Percentiles rank a stretch among this genome's conserved stretches.
phyloP scores from a whole-genome alignment of 2,329 filamentous ascomycete species.

The Helotiales sp. region DNA sequence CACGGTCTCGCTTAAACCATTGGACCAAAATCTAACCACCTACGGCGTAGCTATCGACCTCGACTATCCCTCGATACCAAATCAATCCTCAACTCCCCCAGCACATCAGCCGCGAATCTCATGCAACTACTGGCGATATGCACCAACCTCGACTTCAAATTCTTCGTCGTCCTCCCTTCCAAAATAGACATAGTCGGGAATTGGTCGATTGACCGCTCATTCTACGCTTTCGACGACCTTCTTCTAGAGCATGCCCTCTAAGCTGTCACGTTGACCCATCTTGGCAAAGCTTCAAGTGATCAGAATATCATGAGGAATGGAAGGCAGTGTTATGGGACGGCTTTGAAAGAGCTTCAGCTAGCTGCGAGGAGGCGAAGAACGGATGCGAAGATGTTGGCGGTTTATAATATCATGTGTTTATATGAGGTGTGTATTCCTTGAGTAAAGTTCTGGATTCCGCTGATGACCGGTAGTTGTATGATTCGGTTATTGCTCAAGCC shows the following conservation, averaged over 20 bases:
- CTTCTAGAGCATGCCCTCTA: not conserved
- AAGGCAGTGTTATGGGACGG: not conserved
- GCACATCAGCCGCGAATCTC: not conserved
- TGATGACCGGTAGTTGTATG: not conserved
- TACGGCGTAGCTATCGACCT: not conserved
- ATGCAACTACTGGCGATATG: not conserved
- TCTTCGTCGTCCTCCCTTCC: not conserved
- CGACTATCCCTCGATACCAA: not conserved
- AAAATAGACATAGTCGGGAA: not conserved
- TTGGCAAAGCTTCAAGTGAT: not conserved
- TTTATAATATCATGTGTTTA: slow-evolving; percentile 1
- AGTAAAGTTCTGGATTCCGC: not conserved
- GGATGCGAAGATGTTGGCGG: not conserved
- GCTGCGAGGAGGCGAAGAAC: not conserved
- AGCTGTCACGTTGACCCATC: not conserved
- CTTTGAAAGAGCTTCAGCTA: not conserved
- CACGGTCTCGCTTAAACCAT: not conserved
- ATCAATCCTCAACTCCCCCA: not conserved
- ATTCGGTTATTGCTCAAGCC: not conserved
- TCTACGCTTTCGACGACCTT: not conserved
- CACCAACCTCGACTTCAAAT: not conserved
- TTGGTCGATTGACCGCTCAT: not conserved
- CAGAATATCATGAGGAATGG: not conserved
- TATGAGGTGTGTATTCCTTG: not conserved
- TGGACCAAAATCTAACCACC: not conserved